phyloP scores from a whole-genome alignment of 148 eudicot genomes.

The Camellia granthamiana region DNA sequence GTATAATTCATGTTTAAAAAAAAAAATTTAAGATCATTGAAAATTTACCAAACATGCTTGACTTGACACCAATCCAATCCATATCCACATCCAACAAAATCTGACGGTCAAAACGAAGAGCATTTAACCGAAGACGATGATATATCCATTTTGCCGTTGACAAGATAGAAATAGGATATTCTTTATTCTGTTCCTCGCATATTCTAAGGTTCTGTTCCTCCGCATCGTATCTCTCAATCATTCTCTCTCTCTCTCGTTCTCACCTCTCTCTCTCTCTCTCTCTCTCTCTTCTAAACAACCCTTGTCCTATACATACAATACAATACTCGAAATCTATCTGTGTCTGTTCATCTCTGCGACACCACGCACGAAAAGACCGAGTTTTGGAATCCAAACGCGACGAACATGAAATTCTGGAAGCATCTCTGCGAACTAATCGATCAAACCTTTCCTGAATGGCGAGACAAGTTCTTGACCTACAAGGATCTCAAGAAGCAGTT shows the following conservation, averaged over 20 bases:
- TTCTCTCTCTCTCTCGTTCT: neutral
- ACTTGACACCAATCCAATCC: no score
- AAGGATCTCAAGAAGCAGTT: constrained; percentile 66
- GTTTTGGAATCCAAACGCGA: neutral
- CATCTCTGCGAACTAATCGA: constrained; percentile 43
- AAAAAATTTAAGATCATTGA: no score
- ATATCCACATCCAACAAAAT: no score
- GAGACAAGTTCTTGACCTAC: constrained; percentile 70
- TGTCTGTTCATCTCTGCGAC: neutral
- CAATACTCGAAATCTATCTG: neutral
- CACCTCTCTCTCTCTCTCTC: no score
- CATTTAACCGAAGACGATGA: neutral
- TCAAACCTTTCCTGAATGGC: constrained; percentile 69
- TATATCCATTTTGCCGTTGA: neutral
- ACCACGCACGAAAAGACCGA: neutral
- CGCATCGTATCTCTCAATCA: neutral
- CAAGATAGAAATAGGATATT: neutral
- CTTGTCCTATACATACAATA: no score
- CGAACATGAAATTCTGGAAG: constrained; percentile 64
- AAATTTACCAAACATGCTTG: no score
- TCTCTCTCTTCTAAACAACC: no score
- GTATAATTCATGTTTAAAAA: no score
- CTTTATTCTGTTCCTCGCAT: neutral
- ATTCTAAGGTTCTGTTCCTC: neutral
- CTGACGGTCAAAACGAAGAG: neutral